Percentiles rank a stretch among this genome's conserved stretches.
Conservation (phyloP, 2,329 filamentous ascomycete species). For the Nemania abortiva region DNA sequence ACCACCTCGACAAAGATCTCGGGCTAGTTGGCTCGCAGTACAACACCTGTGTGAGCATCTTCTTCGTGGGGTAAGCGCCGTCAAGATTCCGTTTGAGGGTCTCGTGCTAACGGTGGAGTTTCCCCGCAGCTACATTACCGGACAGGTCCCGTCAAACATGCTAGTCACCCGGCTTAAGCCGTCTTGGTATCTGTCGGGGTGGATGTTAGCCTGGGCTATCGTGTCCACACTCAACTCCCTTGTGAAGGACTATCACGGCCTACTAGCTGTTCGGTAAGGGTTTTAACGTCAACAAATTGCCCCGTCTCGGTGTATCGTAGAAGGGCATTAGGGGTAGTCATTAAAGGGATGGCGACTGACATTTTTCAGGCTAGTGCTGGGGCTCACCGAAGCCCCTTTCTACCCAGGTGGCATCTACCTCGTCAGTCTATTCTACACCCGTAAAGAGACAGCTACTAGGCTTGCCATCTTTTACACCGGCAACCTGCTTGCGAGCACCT, state of each 20-base stretch:
- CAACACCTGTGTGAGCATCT: slow-evolving; percentile 52
- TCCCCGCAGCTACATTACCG: slow-evolving; percentile 29
- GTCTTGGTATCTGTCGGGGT: slow-evolving; percentile 32
- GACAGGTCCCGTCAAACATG: slow-evolving; percentile 28
- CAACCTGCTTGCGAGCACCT: slow-evolving; percentile 54
- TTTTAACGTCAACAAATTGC: slow-evolving; percentile 7
- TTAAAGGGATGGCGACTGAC: slow-evolving; percentile 11
- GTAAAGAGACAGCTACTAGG: slow-evolving; percentile 56
- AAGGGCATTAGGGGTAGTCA: background rate
- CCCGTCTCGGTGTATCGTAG: background rate
- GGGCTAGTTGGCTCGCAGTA: slow-evolving; percentile 54
- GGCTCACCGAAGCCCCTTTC: slow-evolving; percentile 34
- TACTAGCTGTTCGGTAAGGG: slow-evolving; percentile 28
- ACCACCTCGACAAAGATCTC: slow-evolving; percentile 57
- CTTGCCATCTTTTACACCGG: slow-evolving; percentile 58
- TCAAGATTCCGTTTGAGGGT: background rate
- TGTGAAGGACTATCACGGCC: slow-evolving; percentile 32
- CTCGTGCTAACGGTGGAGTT: slow-evolving; percentile 26
- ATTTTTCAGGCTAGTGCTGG: slow-evolving; percentile 26
- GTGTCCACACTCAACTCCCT: slow-evolving; percentile 30
- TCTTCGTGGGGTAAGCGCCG: slow-evolving; percentile 46
- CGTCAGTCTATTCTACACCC: slow-evolving; percentile 64
- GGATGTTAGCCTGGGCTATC: slow-evolving; percentile 32
- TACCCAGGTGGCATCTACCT: slow-evolving; percentile 60
- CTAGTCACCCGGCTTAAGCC: slow-evolving; percentile 29